These are phyloP conservation scores for Hypoxylon fuscum DNA, from an alignment of 495 filamentous ascomycete genomes.

Conservation along the genomic window DNA sequence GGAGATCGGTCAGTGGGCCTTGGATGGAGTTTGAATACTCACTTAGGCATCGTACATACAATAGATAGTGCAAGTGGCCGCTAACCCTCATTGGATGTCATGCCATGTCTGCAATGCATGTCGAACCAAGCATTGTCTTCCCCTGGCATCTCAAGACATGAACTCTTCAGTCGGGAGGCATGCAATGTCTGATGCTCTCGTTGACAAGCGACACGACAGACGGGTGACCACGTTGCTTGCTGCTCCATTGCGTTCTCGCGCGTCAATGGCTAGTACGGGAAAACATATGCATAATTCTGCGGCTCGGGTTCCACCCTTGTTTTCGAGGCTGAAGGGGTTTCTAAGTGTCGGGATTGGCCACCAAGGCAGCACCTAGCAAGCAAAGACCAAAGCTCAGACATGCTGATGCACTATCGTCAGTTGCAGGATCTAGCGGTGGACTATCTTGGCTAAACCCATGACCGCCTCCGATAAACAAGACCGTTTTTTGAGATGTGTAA, in stretches of 20 bases:
- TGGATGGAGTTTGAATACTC: slow-evolving; percentile 15
- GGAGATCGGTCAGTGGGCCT: slow-evolving; percentile 17
- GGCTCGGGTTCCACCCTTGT: slow-evolving; percentile 18
- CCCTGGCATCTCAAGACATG: slow-evolving; percentile 22
- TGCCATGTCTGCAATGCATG: background rate
- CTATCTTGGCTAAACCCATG: slow-evolving; percentile 8
- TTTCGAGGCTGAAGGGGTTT: slow-evolving; percentile 32
- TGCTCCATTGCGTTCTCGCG: slow-evolving; percentile 15
- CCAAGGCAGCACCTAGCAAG: too few relatives aligned
- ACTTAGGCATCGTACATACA: slow-evolving; percentile 3
- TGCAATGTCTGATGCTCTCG: slow-evolving; percentile 17
- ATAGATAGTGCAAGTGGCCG: slow-evolving; percentile 7
- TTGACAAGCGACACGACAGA: slow-evolving; percentile 38
- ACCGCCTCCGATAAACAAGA: slow-evolving; percentile 20
- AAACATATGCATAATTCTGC: slow-evolving; percentile 14
- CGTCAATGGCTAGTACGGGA: slow-evolving; percentile 13
- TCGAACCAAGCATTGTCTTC: slow-evolving; percentile 13
- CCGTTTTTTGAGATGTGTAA: slow-evolving; percentile 3
- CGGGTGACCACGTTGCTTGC: slow-evolving; percentile 35
- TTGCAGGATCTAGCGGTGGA: slow-evolving; percentile 33
- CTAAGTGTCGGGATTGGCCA: slow-evolving; percentile 23
- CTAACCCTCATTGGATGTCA: slow-evolving; percentile 3
- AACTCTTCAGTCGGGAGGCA: slow-evolving; percentile 10
- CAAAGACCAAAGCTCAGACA: slow-evolving; percentile 26
- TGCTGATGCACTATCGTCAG: slow-evolving; percentile 30